phyloP scores from a whole-genome alignment of 495 filamentous ascomycete genomes.

The Tuber melanosporum region DNA sequence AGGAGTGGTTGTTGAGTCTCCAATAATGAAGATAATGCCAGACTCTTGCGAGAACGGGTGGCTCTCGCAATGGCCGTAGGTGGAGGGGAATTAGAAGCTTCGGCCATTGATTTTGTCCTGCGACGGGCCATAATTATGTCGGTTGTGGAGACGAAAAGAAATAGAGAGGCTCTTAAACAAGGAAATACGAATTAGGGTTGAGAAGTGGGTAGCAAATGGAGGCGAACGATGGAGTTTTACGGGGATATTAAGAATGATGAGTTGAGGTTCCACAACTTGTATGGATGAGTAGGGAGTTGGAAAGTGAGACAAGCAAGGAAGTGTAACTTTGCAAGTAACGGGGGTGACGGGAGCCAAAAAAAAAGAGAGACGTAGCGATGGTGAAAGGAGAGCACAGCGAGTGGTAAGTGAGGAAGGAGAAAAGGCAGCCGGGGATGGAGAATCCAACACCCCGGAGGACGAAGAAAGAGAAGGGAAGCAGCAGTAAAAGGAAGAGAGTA shows the following conservation, averaged over 20 bases:
- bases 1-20: neutral
- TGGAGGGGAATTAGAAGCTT: constrained; percentile 1
- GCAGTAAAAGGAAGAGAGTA: neutral
- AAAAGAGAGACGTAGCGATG: neutral
- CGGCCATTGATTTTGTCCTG: constrained; percentile 2
- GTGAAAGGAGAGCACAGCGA: neutral
- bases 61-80: neutral
- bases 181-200: neutral
- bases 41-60: neutral
- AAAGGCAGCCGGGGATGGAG: neutral
- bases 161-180: neutral
- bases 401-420: neutral
- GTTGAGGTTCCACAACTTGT: constrained; percentile 1
- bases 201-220: neutral
- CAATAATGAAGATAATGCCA: neutral
- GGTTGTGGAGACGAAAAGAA: neutral
- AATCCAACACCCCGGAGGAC: neutral
- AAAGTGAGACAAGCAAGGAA: constrained; percentile 1
- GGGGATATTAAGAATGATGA: constrained; percentile 1
- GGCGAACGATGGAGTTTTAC: neutral
- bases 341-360: neutral
- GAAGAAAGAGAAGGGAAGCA: neutral
- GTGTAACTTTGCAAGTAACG: constrained; percentile 4
- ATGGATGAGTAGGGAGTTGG: constrained; percentile 3
- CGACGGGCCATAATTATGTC: neutral